A percentile compares a stretch with the other conserved stretches of the same genome.
Evolutionary conservation across 129 eudicot species (phyloP).

Genomic region (Lonicera japonica): DNA sequence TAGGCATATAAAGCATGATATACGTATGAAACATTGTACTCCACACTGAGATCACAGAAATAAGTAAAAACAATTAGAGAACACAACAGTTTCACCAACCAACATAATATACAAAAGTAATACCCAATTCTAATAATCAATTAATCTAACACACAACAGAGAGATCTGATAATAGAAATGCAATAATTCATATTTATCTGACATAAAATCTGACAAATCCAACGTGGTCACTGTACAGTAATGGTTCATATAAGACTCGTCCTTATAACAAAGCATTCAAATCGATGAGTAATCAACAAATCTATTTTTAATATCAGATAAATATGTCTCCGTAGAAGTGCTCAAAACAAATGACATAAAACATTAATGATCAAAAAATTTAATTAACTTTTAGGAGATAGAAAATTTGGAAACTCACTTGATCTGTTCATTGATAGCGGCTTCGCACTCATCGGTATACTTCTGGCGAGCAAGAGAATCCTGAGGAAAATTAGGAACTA

Average conservation of each 20-base stretch:
- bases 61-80: conserved; percentile 1
- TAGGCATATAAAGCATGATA: conserved; percentile 94
- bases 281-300: no score
- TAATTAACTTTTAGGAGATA: background rate
- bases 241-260: no score
- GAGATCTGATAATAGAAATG: background rate
- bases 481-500: conserved; percentile 68
- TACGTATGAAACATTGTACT: conserved; percentile 89
- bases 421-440: conserved; percentile 89
- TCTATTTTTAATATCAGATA: no score
- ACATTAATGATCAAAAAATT: no score
- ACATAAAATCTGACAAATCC: no score
- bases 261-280: no score
- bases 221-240: no score
- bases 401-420: conserved; percentile 36
- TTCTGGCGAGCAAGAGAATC: conserved; percentile 88
- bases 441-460: conserved; percentile 57
- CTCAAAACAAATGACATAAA: background rate
- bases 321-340: no score
- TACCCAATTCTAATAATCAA: background rate
- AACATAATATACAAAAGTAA: no score
- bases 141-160: background rate
- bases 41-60: conserved; percentile 56
- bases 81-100: background rate
- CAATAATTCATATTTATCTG: no score